phyloP scores from a whole-genome alignment of 176 grass and related monocot genomes.

The Avena sativa region DNA sequence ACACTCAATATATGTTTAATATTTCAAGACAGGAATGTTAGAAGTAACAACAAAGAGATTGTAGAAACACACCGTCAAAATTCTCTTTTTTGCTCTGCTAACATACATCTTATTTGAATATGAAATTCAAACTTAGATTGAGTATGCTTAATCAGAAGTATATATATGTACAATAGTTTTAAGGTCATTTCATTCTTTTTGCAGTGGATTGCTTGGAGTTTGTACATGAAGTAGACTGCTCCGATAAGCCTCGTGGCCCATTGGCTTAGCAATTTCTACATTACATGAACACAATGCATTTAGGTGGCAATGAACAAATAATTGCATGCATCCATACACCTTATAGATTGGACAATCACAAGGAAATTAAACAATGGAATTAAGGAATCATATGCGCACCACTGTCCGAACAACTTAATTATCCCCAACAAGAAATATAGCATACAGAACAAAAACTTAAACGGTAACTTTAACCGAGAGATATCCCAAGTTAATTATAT shows the following conservation, averaged over 20 bases:
- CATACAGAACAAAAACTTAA: background rate
- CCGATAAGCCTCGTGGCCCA: background rate
- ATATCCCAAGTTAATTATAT: constrained; percentile 17
- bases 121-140: background rate
- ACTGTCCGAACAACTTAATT: background rate
- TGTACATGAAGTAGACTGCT: background rate
- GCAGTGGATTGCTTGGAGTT: background rate
- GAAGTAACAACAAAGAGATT: background rate
- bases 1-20: background rate
- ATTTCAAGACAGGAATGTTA: background rate
- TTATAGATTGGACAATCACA: constrained; percentile 12
- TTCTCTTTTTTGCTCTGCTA: background rate
- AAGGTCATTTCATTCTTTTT: background rate
- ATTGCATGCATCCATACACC: constrained; percentile 29
- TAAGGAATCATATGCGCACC: background rate
- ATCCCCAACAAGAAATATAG: background rate
- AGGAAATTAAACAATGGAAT: constrained; percentile 25
- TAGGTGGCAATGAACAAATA: constrained; percentile 33
- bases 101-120: background rate
- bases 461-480: background rate
- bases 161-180: background rate
- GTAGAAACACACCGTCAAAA: background rate
- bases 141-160: background rate
- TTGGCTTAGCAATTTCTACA: background rate
- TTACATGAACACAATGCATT: constrained; percentile 40